Evolutionary conservation across 73 alveolate species (phyloP), one percentile per base, ranked within the genome.

Genomic region (Symbiodinium pilosum): DNA sequence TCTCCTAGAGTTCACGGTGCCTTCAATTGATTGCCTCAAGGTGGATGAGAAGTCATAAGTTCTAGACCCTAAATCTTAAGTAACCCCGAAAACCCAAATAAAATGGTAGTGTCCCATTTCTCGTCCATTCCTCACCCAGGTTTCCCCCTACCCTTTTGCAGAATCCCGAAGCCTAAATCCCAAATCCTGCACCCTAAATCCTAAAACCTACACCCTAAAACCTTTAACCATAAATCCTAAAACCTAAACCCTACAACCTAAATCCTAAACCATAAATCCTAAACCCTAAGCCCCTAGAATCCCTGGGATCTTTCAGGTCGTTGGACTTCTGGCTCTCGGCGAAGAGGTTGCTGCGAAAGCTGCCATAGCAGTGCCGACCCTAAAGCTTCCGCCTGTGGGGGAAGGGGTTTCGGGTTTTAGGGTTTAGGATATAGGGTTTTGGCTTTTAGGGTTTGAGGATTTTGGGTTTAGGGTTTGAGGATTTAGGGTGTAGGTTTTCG

Each of bases 311-410:
- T 16, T 21, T 21, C 32, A 91, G 97, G 97, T 86, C 26, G 97
- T 91, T 87, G 97, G 88, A 28, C 32, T 91, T 40, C 24, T 91
- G 88, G 97, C 97, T 40, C 51, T 91, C 52, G 97, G 97, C n/a
- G 97, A 91, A 24, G 97, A 91, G 81, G 87, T 91, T 47, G 97
- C 97, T 2, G 97, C 97, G 1, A 91, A 91, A 20, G 97, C 97
- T 2, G 97, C 97, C 77, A 47, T 91, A 18, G 97, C 97, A 6
- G 77, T 64, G 32, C 77, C 56, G 52, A 47, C 59, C 59, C 59
- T 47, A 47, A 47, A 47, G 21, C 59, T 14, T 47, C 6, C 59
- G 59, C 59, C 21, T 47, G 59, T 47, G 59, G 59, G 59, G 21
- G 59, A 47, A 14, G 59, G 59, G 6, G 6, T 14, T 47, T 47